Percentiles rank a stretch among this genome's conserved stretches.
phyloP scores from a whole-genome alignment of 768 basidiomycete genomes.

The Suillus subalutaceus region DNA sequence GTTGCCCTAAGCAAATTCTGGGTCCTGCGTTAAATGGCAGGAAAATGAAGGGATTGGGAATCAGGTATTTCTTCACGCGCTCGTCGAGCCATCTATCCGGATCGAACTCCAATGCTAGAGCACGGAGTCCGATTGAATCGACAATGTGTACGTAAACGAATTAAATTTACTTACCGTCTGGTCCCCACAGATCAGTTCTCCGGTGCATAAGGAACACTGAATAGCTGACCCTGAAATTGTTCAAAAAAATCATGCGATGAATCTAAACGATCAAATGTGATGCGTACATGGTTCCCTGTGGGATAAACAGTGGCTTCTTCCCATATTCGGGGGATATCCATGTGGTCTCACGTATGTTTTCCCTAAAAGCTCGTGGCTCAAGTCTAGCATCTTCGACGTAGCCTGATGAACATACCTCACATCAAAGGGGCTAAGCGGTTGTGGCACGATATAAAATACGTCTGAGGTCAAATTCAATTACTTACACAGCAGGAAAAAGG shows the following conservation, averaged over 20 bases:
- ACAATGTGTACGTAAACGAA: not conserved
- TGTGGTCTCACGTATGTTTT: constrained; percentile 26
- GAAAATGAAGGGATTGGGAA: constrained; percentile 44
- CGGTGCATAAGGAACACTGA: constrained; percentile 39
- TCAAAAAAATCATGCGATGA: not conserved
- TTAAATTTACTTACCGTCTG: constrained; percentile 27
- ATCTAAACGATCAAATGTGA: not conserved
- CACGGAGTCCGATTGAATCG: not conserved
- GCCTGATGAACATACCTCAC: constrained; percentile 24
- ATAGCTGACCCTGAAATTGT: constrained; percentile 26
- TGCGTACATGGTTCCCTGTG: constrained; percentile 25
- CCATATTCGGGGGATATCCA: constrained; percentile 25
- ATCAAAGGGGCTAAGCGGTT: constrained; percentile 34
- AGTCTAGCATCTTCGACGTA: not conserved
- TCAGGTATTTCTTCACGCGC: constrained; percentile 36
- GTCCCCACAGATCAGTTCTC: constrained; percentile 40
- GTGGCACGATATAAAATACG: not conserved
- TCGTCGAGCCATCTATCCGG: constrained; percentile 45
- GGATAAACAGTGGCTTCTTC: constrained; percentile 34
- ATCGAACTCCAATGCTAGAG: constrained; percentile 35
- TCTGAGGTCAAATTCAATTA: not conserved
- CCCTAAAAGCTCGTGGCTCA: constrained; percentile 14
- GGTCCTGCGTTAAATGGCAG: constrained; percentile 47
- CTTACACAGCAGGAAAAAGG: constrained; percentile 36
- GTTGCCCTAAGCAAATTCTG: constrained; percentile 40